Percentiles rank a stretch among this genome's conserved stretches.
Evolutionary conservation across 495 filamentous ascomycete species (phyloP).

Genomic region (Penicillium verhagenii): DNA sequence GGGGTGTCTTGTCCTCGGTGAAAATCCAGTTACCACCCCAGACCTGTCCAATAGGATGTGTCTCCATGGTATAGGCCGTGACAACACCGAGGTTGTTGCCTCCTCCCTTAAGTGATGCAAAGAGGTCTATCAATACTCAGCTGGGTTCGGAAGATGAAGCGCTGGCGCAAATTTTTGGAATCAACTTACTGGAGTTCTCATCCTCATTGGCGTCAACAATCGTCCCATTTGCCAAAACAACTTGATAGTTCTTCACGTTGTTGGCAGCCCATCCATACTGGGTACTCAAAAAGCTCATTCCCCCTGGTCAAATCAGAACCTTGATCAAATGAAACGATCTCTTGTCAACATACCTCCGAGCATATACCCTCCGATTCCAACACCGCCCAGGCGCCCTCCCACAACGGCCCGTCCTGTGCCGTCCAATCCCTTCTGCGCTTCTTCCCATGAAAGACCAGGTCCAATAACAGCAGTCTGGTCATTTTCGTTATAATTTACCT

Average conservation of each 20-base stretch:
- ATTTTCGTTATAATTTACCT: constrained; percentile 33
- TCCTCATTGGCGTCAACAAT: constrained; percentile 47
- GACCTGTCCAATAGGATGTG: constrained; percentile 40
- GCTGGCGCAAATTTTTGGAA: background rate
- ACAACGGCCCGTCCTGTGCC: constrained; percentile 36
- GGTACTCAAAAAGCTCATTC: constrained; percentile 51
- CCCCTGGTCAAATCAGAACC: constrained; percentile 26
- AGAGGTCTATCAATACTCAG: constrained; percentile 46
- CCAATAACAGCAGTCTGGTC: constrained; percentile 40
- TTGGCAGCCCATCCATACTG: constrained; percentile 59
- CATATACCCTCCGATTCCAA: constrained; percentile 43
- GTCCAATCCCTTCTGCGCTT: constrained; percentile 34
- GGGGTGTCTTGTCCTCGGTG: constrained; percentile 39
- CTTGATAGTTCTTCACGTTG: constrained; percentile 52
- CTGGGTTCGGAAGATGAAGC: constrained; percentile 6
- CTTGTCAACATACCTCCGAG: constrained; percentile 38
- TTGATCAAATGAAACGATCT: background rate
- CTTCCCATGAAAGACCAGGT: constrained; percentile 42
- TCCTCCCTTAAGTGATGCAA: constrained; percentile 55
- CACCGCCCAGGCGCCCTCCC: constrained; percentile 36
- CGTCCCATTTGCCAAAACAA: constrained; percentile 55
- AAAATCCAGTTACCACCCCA: constrained; percentile 57
- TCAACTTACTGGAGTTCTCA: constrained; percentile 33
- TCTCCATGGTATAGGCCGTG: constrained; percentile 52
- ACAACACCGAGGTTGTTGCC: constrained; percentile 62